Evolutionary conservation across 352 stramenopile species (phyloP), one percentile per base, ranked within the genome.

Genomic region (Phytophthora kernoviae): DNA sequence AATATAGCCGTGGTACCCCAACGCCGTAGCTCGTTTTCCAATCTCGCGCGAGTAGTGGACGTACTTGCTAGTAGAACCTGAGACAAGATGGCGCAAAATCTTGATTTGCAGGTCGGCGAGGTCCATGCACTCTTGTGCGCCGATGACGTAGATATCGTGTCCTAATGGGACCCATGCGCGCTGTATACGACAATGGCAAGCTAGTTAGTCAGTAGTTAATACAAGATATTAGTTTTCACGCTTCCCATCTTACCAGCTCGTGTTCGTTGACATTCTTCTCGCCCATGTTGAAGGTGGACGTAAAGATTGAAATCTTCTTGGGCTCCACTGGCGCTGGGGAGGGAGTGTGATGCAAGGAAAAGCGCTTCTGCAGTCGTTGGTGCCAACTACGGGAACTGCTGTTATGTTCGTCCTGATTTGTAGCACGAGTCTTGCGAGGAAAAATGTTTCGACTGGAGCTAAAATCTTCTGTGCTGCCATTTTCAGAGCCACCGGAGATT

Each of bases 61-160:
- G 22, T 91, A 96, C 58, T 85, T 83, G 11, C 74, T 55, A 9
- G 68, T 77, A 8, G 80, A 85, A 8, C 66, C 75, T 0, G 68
- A 54, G 14, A 81, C 66, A 33, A 93, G 71, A 41, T 96, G 74
- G 8, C 82, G 70, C 26, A 81, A 52, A 14, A 96, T 77, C 36
- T 87, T 89, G 21, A 69, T 65, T 40, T 90, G 77, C 7, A 96
- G 54, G 30, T 91, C 82, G 6, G 51, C 70, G 36, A 96, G 68
- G 42, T 94, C 74, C 76, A 96, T 92, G 68, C 91, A 97, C 62
- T 97, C 91, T 58, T 97, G 89, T 6, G 96, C 78, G n/a, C 88
- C 91, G 39, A 97, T 91, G 11, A 95, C 87, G 40, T 97, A 97
- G 0, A 97, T 73, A 42, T 97, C 88, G 58, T 93, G 69, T 24